Base-by-base conservation (phyloP, 306 rosid species). In the Dryas alaskensis region DNA sequence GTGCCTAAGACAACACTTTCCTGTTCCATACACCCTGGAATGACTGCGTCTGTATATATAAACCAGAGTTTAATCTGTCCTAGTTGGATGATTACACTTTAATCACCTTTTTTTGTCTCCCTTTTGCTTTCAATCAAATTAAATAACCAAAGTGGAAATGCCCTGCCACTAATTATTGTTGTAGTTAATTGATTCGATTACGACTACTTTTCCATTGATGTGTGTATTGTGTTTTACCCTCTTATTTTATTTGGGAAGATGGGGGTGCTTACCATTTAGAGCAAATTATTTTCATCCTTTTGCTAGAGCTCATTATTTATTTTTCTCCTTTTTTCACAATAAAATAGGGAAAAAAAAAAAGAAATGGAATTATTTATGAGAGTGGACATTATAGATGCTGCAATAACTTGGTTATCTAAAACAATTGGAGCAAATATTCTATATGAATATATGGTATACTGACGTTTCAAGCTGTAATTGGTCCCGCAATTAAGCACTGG, bases 11-110 rank as follows among this genome's bases (percentile, higher is more conserved):
- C 76, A 76, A 64, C 17, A 61, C 10, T 31, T 60, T 57, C 68
- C 8, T 17, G 47, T 45, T 71, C 78, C 75, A 60, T 65, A 71
- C 74, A 44, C 48, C 54, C n/a, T 48, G 84, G 71, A 48, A 78
- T 72, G 78, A 51, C 2, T 47, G 4, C 61, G 22, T 57, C 8
- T 10, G 44, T 43, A 10, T 60, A 62, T 6, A 25, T 51, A 47
- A 44, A 5, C 75, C 65, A 62, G 19, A 25, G 39, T 14, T 65
- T 45, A 42, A 46, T 71, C 73, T 19, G 49, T 60, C 67, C 63
- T 73, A 37, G 40, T 67, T 54, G 67, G 53, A 37, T 65, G 39
- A 16, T 42, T 44, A 39, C 31, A 48, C 27, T 77, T 55, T 53
- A 13, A 13, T 58, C 7, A 12, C 45, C 10, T 31, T 10, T 49